Base-by-base conservation (phyloP, 2,329 filamentous ascomycete species). In the Thelonectria blattea region DNA sequence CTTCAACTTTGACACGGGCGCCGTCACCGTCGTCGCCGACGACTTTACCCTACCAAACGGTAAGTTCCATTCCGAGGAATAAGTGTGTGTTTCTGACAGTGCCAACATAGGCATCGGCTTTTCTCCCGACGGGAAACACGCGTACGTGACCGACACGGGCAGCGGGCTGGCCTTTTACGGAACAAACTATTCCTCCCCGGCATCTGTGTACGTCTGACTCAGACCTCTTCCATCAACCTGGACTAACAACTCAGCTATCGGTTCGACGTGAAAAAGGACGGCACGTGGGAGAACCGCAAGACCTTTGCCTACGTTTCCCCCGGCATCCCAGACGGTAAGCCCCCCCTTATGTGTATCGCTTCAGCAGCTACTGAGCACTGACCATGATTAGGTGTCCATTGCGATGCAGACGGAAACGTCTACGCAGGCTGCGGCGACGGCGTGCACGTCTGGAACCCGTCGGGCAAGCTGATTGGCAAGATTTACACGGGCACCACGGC, bases 61-160 rank as follows among this genome's bases (percentile, higher is more conserved):
- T 78, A 61, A 49, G 63, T 14, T 10, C 1, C 0, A 0, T 1
- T 1, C 3, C n/a, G 9, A 7, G 2, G 1, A 7, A 2, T n/a
- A 14, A 3, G 14, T 27, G 2, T 14, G 12, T 9, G 1, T 34
- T 15, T 5, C 52, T 68, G 0, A 69, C 5, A 12, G 18, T n/a
- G 2, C 9, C 0, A 20, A 79, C n/a, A n/a, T n/a, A n/a, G 81
- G 85, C 8, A 72, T 88, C 42, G 80, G 79, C 1, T 88, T 88
- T 67, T 83, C 82, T 0, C 85, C 84, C 0, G 79, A 82, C 60
- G 83, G 84, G 18, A 71, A 72, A 8, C 74, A 80, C 20, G 74
- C 82, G 2, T 88, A 88, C 58, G 73, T 88, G 3, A 81, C 84
- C 9, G 86, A 88, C 65, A 85, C 83, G 0, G 86, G 85, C 2